Evolutionary conservation across 1,284 basidiomycete genomes (phyloP), one percentile per base, ranked within the genome.

Genomic region (Takashimella koratensis): DNA sequence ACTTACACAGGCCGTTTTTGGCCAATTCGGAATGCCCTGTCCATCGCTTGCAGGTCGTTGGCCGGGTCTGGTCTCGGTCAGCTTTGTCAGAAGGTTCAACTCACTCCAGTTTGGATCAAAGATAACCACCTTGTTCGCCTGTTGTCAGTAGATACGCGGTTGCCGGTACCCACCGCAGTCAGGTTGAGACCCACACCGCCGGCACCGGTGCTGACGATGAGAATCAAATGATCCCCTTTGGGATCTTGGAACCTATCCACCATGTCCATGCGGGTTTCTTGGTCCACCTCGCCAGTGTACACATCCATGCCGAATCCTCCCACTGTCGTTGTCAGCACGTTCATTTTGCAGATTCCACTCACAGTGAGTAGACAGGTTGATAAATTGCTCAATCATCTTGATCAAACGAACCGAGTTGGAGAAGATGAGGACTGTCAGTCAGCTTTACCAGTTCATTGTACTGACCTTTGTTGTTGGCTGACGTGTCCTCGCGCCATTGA

Each of bases 1-100:
- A 54, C 70, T 57, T 52, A 75, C 52, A 82, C 81, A 4, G 79
- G 73, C 24, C 79, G 74, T 26, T 75, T 77, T 62, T 82, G 81
- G 4, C 81, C 81, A 46, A 81, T 79, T 3, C 79, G 72, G 50
- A 79, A 80, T 12, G 78, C 77, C 30, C 80, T 74, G 54, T 81
- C 79, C 73, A 75, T 75, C 0, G 75, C 74, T 58, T 78, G 77
- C 5, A 78, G 56, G 51, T 76, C 75, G 48, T 72, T 70, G 1
- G 75, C 75, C 1, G 75, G 75, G 47, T 76, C 74, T 75, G 41
- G 0, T 0, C 45, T 55, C 50, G 54, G 40, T 16, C 21, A 10
- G 19, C 13, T 20, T n/a, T 13, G 27, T 10, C 22, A 44, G 26
- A 8, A 6, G 2, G 4, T 1, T 10, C 23, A 25, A 49, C 74